Conservation (phyloP, 352 stramenopile genomes). For the Globisporangium takayamanum region DNA sequence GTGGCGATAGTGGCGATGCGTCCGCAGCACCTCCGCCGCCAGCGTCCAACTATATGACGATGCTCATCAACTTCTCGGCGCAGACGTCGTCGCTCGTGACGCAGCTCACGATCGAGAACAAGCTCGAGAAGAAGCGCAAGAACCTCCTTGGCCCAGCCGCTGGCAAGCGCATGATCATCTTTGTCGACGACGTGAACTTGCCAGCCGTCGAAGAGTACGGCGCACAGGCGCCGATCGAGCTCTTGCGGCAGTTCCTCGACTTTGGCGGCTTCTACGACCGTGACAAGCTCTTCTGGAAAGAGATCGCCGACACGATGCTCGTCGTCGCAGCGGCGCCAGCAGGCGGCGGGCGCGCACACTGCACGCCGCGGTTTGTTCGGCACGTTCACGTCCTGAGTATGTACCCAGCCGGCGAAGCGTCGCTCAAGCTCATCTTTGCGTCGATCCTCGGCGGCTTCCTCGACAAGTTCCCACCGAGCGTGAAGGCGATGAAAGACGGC, state of each 20-base stretch:
- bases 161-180: slow-evolving; percentile 88
- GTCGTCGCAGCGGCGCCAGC: slow-evolving; percentile 88
- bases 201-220: slow-evolving; percentile 93
- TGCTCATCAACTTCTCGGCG: slow-evolving; percentile 89
- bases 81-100: slow-evolving; percentile 89
- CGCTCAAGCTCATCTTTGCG: slow-evolving; percentile 90
- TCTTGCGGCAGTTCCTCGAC: slow-evolving; percentile 93
- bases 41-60: slow-evolving; percentile 58
- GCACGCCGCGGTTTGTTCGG: slow-evolving; percentile 90
- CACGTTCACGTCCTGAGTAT: slow-evolving; percentile 96
- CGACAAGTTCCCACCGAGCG: slow-evolving; percentile 76
- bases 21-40: slow-evolving; percentile 13
- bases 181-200: slow-evolving; percentile 96
- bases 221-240: slow-evolving; percentile 90
- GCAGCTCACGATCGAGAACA: slow-evolving; percentile 88
- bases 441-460: slow-evolving; percentile 93
- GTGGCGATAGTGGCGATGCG: slow-evolving; percentile 15
- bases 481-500: slow-evolving; percentile 73
- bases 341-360: slow-evolving; percentile 77
- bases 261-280: slow-evolving; percentile 95
- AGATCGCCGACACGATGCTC: slow-evolving; percentile 91
- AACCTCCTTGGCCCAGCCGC: slow-evolving; percentile 88
- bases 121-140: slow-evolving; percentile 94
- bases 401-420: slow-evolving; percentile 81
- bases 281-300: slow-evolving; percentile 96